Percentiles rank a stretch among this genome's conserved stretches.
These are phyloP conservation scores for Lepidium africanum DNA, from an alignment of 345 rosid species.

Conservation along the genomic window DNA sequence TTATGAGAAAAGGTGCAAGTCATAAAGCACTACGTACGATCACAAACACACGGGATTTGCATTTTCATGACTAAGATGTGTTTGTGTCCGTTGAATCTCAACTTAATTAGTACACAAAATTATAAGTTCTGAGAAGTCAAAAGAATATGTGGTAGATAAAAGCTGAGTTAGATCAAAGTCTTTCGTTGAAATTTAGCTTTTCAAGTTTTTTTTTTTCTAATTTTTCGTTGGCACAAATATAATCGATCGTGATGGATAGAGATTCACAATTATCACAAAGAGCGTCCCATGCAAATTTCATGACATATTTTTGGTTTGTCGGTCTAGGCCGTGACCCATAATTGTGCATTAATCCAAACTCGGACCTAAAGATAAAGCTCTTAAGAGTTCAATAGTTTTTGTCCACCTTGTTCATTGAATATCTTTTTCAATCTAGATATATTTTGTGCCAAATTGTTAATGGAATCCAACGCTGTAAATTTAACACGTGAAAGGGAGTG, in stretches of 20 bases:
- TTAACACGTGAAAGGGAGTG: background rate
- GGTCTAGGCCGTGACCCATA: constrained; percentile 8
- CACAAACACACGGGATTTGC: no score
- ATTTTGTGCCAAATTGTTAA: no score
- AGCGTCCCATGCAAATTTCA: background rate
- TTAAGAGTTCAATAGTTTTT: background rate
- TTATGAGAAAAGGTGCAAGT: no score
- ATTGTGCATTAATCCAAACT: background rate
- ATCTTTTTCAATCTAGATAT: no score
- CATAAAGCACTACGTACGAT: no score
- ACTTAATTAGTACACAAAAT: no score
- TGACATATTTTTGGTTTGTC: background rate
- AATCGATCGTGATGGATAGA: constrained; percentile 4
- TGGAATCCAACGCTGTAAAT: background rate
- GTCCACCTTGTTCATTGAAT: background rate
- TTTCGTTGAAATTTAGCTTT: background rate
- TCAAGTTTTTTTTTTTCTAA: background rate
- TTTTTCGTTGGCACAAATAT: background rate
- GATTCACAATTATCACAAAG: background rate
- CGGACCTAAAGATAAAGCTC: background rate
- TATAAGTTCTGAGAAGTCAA: no score
- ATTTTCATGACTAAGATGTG: no score
- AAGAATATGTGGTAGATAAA: no score
- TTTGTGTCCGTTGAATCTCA: no score
- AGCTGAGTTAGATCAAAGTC: no score